Base-by-base conservation (phyloP, 495 filamentous ascomycete species). In the Tuber melanosporum region DNA sequence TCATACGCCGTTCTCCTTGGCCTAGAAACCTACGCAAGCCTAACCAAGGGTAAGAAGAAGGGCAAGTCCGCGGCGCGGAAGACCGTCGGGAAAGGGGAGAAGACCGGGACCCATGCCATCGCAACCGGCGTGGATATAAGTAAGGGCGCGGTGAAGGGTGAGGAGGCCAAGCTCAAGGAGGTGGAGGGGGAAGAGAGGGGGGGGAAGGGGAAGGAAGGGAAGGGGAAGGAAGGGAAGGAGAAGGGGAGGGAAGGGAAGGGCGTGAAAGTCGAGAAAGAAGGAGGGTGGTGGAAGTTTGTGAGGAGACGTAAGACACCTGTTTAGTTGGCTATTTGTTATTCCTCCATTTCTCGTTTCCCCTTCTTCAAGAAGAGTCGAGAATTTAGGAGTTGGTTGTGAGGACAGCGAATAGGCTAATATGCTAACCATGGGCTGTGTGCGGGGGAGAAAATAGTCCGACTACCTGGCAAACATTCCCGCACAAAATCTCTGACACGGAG, bases 1-100 rank as follows among this genome's bases (percentile, higher is more conserved):
- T 91, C 90, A 7, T 97, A 96, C 80, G 91, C 92, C 0, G 89
- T 95, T 1, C 86, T 97, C 0, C 88, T 93, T 1, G 94, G 94
- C 0, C 88, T 97, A 15, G 93, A 97, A 84, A 89, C 90, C 26
- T 98, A 95, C 77, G 85, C 90, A 52, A 88, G 87, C 81, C 85
- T 82, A 22, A n/a, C 71, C 32, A 86, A 86, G 43, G 86, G 89
- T 1, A 89, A 89, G 76, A 87, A 86, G 71, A 91, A 91, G 81
- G 85, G 89, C 0, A 89, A 89, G 75, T 84, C 86, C 6, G 78
- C 85, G 0, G 83, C 86, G 72, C 84, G 85, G 36, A 85, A 84
- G 72, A 69, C 85, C 10, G 82, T 82, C 47, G 71, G 57, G 57
- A 66, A 66, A 66, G 32, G 26, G 36, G 57, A 81, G 20, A 75